A percentile compares a stretch with the other conserved stretches of the same genome.
phyloP scores from a whole-genome alignment of 352 stramenopile genomes.

The Globisporangium uncinulatum region DNA sequence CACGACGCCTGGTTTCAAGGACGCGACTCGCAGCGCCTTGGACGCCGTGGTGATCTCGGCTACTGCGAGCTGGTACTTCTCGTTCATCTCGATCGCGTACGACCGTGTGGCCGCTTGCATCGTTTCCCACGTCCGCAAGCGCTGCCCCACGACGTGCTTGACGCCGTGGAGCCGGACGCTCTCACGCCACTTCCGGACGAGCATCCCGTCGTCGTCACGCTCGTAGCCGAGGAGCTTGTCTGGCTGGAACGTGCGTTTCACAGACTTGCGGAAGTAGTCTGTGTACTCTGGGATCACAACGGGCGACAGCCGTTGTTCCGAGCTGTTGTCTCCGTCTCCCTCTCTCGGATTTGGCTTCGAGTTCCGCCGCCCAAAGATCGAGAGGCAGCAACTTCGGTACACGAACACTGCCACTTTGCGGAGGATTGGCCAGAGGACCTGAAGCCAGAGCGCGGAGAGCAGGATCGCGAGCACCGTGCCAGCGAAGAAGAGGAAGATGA shows the following conservation, averaged over 20 bases:
- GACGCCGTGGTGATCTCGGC: slow-evolving; percentile 13
- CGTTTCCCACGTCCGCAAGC: slow-evolving; percentile 1
- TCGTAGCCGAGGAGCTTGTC: slow-evolving; percentile 59
- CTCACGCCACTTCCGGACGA: slow-evolving; percentile 67
- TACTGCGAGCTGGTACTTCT: slow-evolving; percentile 2
- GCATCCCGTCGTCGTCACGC: slow-evolving; percentile 33
- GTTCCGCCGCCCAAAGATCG: slow-evolving; percentile 1
- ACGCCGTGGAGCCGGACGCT: slow-evolving; percentile 18
- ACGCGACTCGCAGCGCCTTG: neutral
- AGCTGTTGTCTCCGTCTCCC: neutral
- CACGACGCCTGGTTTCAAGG: neutral
- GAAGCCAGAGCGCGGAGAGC: slow-evolving; percentile 46
- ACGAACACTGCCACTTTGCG: slow-evolving; percentile 31
- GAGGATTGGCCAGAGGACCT: slow-evolving; percentile 54
- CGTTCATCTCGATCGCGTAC: slow-evolving; percentile 6
- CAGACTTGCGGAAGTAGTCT: slow-evolving; percentile 58
- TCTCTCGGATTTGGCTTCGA: neutral
- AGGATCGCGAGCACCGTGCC: slow-evolving; percentile 22
- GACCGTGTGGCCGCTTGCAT: neutral
- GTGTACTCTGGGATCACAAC: slow-evolving; percentile 63
- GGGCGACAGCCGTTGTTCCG: slow-evolving; percentile 5
- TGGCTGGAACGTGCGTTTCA: slow-evolving; percentile 28
- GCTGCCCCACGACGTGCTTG: neutral
- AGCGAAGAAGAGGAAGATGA: slow-evolving; percentile 61
- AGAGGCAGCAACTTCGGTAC: neutral